A percentile compares a stretch with the other conserved stretches of the same genome.
Conservation (phyloP, 2,329 filamentous ascomycete genomes). For the Fusarium decemcellulare region DNA sequence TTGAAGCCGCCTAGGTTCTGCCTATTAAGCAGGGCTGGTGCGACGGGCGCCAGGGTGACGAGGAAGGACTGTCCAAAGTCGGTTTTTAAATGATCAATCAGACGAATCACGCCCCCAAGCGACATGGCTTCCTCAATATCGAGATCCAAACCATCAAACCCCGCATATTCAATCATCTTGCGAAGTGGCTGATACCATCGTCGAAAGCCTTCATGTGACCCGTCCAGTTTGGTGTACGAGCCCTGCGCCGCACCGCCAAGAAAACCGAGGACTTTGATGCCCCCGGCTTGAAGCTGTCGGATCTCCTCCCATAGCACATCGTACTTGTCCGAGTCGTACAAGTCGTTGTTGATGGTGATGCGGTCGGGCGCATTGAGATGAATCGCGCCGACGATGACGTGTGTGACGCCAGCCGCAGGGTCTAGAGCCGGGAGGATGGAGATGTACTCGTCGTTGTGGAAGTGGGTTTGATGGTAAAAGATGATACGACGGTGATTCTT, state of each 20-base stretch:
- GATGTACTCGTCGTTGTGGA: conserved; percentile 56
- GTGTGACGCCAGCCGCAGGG: conserved; percentile 69
- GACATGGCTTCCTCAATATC: conserved; percentile 84
- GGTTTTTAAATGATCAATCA: conserved; percentile 75
- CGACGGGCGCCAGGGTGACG: conserved; percentile 85
- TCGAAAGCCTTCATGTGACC: conserved; percentile 74
- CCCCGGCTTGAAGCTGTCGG: conserved; percentile 75
- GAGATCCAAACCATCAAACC: conserved; percentile 78
- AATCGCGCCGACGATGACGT: conserved; percentile 86
- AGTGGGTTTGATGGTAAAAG: conserved; percentile 66
- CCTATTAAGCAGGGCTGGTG: conserved; percentile 72
- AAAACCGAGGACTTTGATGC: conserved; percentile 86
- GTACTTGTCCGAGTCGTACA: conserved; percentile 74
- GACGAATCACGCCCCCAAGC: conserved; percentile 72
- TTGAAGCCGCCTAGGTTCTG: conserved; percentile 82
- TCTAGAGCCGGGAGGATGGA: conserved; percentile 64
- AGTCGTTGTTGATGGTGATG: conserved; percentile 84
- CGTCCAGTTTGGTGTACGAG: conserved; percentile 71
- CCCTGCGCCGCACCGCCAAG: conserved; percentile 85
- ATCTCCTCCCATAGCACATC: conserved; percentile 84
- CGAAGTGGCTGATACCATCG: conserved; percentile 79
- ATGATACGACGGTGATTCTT: conserved; percentile 55
- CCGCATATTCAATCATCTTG: conserved; percentile 71
- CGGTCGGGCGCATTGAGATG: conserved; percentile 79
- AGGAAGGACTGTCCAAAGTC: conserved; percentile 80